Percentiles rank a stretch among this genome's conserved stretches.
Conservation (phyloP, 495 filamentous ascomycete species). For the Lentithecium fluviatile region DNA sequence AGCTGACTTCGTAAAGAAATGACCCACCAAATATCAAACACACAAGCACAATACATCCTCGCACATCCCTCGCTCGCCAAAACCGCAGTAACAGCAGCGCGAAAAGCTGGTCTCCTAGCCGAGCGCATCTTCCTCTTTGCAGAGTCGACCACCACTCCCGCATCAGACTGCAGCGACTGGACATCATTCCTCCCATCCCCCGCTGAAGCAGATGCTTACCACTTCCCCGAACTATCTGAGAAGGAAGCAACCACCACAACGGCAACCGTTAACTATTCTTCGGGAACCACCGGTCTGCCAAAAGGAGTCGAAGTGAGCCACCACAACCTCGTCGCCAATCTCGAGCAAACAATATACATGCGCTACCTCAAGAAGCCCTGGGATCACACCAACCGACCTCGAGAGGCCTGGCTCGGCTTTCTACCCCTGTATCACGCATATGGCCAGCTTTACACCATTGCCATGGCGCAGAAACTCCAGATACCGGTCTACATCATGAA, state of each 20-base stretch:
- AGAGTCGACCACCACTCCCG: constrained; percentile 37
- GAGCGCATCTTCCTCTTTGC: constrained; percentile 54
- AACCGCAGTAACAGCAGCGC: constrained; percentile 46
- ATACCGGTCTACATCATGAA: constrained; percentile 43
- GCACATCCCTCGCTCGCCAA: constrained; percentile 43
- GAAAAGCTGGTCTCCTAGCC: constrained; percentile 43
- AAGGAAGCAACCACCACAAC: constrained; percentile 46
- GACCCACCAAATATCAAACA: constrained; percentile 47
- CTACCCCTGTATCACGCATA: constrained; percentile 44
- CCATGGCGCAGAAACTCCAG: constrained; percentile 38
- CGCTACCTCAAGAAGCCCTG: constrained; percentile 38
- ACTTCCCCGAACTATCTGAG: constrained; percentile 46
- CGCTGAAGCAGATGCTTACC: constrained; percentile 48
- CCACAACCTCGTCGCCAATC: constrained; percentile 41
- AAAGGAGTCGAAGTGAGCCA: constrained; percentile 44
- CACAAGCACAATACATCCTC: constrained; percentile 43
- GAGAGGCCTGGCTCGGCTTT: constrained; percentile 42
- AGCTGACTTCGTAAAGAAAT: constrained; percentile 37
- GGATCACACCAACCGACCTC: constrained; percentile 33
- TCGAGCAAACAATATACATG: constrained; percentile 39
- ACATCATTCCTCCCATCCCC: constrained; percentile 47
- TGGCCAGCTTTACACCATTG: constrained; percentile 41
- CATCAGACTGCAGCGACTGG: constrained; percentile 51
- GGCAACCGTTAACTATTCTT: constrained; percentile 50
- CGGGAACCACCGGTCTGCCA: constrained; percentile 45